Conservation (phyloP, 352 stramenopile species). For the Achlya hypogyna region DNA sequence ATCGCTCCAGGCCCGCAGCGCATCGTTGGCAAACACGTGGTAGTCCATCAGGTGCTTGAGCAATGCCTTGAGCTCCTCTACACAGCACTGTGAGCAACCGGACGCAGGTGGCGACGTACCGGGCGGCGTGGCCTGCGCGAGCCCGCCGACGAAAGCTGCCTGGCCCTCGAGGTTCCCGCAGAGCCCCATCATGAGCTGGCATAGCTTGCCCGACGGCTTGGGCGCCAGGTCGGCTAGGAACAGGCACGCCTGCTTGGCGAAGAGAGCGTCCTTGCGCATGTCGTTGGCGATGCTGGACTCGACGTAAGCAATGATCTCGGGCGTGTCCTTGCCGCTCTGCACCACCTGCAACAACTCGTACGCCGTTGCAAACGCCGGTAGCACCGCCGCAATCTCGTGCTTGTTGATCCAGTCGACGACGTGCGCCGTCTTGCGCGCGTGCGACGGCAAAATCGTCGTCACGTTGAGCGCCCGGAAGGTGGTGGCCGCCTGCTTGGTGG, state of each 20-base stretch:
- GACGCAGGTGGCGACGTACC: not conserved
- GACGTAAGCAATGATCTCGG: slow-evolving; percentile 47
- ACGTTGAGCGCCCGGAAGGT: not conserved
- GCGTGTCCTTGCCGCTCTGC: slow-evolving; percentile 28
- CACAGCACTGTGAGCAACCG: slow-evolving; percentile 15
- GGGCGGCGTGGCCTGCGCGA: slow-evolving; percentile 42
- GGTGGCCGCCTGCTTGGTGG: not conserved
- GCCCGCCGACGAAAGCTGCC: slow-evolving; percentile 43
- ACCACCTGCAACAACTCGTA: slow-evolving; percentile 41
- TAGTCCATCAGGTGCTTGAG: slow-evolving; percentile 65
- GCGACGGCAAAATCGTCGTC: slow-evolving; percentile 31
- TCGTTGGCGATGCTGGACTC: slow-evolving; percentile 36
- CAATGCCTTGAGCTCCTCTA: slow-evolving; percentile 57
- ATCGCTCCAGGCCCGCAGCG: slow-evolving; percentile 63
- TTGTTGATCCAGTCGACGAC: slow-evolving; percentile 64
- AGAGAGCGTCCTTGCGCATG: slow-evolving; percentile 44
- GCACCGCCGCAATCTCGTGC: slow-evolving; percentile 22
- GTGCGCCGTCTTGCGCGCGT: slow-evolving; percentile 39
- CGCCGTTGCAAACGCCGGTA: not conserved
- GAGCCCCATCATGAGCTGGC: slow-evolving; percentile 65
- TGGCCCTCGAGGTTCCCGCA: slow-evolving; percentile 56
- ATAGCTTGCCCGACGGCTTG: slow-evolving; percentile 43
- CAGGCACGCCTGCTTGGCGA: slow-evolving; percentile 51
- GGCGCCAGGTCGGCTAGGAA: slow-evolving; percentile 37
- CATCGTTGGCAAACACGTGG: slow-evolving; percentile 30